phyloP scores from a whole-genome alignment of 371 early-diverging fungal species.

The Fennellomyces sp. region DNA sequence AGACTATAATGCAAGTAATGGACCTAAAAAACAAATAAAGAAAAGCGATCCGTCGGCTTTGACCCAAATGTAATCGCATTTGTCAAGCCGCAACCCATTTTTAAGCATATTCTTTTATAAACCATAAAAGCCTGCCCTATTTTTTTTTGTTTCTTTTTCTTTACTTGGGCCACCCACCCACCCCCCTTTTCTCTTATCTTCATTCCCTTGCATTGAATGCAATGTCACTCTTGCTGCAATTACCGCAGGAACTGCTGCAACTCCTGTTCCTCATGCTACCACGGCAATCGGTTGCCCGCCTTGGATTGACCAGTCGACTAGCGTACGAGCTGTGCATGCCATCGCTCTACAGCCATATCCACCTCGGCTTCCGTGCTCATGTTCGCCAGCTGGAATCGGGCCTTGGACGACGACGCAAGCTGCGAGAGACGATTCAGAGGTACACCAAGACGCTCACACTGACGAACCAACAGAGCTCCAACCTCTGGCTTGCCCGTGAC shows the following conservation, averaged over 20 bases:
- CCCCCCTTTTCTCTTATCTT: not conserved
- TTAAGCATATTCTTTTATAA: slow-evolving; percentile 6
- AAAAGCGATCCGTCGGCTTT: no score
- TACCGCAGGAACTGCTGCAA: slow-evolving; percentile 36
- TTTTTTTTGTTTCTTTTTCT: no score
- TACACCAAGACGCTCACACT: slow-evolving; percentile 33
- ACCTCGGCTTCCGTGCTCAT: slow-evolving; percentile 29
- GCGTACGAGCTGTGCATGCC: slow-evolving; percentile 37
- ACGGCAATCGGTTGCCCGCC: slow-evolving; percentile 23
- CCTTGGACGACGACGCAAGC: slow-evolving; percentile 9
- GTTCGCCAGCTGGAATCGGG: slow-evolving; percentile 37
- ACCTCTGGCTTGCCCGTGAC: slow-evolving; percentile 24
- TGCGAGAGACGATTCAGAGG: slow-evolving; percentile 18
- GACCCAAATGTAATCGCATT: no score
- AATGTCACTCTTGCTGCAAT: slow-evolving; percentile 7
- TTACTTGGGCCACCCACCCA: no score
- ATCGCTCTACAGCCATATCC: slow-evolving; percentile 37
- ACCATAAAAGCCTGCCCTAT: no score
- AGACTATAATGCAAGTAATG: slow-evolving; percentile 3
- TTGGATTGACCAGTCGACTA: slow-evolving; percentile 32
- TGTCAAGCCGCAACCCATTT: no score
- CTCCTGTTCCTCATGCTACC: slow-evolving; percentile 21
- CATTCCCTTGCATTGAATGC: slow-evolving; percentile 1
- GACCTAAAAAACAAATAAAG: not conserved
- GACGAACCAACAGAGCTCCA: slow-evolving; percentile 30